Evolutionary conservation across 2,329 filamentous ascomycete species (phyloP).

Genomic region (Colletotrichum sp.): DNA sequence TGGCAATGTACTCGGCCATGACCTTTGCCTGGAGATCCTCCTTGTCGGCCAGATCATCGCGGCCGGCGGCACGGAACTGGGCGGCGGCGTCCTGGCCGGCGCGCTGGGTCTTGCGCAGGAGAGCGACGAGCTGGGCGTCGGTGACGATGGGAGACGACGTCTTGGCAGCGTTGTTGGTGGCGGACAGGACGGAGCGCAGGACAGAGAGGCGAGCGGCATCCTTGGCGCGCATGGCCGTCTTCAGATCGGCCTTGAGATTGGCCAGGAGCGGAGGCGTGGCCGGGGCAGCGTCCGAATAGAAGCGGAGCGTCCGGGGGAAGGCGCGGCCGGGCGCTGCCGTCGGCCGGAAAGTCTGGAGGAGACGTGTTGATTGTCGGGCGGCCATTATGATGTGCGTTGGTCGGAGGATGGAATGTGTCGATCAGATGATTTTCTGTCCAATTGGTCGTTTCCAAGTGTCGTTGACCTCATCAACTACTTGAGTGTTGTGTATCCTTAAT

Average conservation of each 20-base stretch:
- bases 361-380: constrained; percentile 26
- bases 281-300: constrained; percentile 29
- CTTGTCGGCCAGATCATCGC: constrained; percentile 73
- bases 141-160: constrained; percentile 72
- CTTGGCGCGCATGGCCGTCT: constrained; percentile 70
- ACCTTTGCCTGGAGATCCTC: constrained; percentile 71
- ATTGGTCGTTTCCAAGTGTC: background rate
- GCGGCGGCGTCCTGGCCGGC: constrained; percentile 61
- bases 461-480: background rate
- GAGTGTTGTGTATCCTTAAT: background rate
- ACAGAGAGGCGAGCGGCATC: constrained; percentile 70
- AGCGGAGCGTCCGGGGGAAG: constrained; percentile 19
- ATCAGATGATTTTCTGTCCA: background rate
- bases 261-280: constrained; percentile 53
- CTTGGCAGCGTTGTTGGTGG: constrained; percentile 78
- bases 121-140: constrained; percentile 70
- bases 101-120: constrained; percentile 69
- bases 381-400: constrained; percentile 25
- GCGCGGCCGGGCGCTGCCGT: constrained; percentile 11
- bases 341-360: constrained; percentile 27
- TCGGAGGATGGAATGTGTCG: background rate
- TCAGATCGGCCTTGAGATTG: constrained; percentile 66
- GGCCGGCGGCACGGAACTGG: constrained; percentile 68
- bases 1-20: constrained; percentile 67
- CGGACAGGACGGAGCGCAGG: constrained; percentile 70